These are phyloP conservation scores for Bocquillonia castaneifolia DNA, from an alignment of 441 rosid genomes.

Conservation along the genomic window DNA sequence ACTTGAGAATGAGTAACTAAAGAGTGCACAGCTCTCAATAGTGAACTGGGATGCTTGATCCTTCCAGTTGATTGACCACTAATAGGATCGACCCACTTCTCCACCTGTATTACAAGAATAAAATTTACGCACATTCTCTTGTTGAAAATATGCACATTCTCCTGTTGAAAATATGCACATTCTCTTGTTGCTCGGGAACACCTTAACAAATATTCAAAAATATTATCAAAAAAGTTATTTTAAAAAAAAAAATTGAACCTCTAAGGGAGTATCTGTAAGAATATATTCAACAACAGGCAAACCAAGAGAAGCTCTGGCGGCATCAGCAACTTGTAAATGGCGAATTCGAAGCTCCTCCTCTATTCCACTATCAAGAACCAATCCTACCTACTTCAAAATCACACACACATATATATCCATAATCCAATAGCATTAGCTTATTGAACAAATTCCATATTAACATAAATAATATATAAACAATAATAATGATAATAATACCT, in stretches of 20 bases:
- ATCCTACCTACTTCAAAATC: constrained; percentile 43
- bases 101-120: constrained; percentile 35
- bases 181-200: no score
- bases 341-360: constrained; percentile 50
- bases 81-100: constrained; percentile 51
- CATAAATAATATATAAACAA: not conserved
- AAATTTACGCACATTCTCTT: not conserved
- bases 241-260: constrained; percentile 25
- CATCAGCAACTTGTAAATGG: constrained; percentile 65
- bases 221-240: not conserved
- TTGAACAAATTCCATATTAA: no score
- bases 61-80: constrained; percentile 61
- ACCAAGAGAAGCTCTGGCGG: constrained; percentile 64
- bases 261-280: constrained; percentile 46
- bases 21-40: constrained; percentile 45
- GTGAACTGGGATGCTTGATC: constrained; percentile 48
- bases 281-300: constrained; percentile 50
- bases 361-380: constrained; percentile 61
- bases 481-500: constrained; percentile 24
- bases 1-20: constrained; percentile 41
- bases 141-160: no score
- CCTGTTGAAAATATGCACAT: not conserved
- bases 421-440: no score
- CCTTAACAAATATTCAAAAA: no score
- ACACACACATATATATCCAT: no score